Base-by-base conservation (phyloP, 1,284 basidiomycete genomes). In the Athelia sp. region DNA sequence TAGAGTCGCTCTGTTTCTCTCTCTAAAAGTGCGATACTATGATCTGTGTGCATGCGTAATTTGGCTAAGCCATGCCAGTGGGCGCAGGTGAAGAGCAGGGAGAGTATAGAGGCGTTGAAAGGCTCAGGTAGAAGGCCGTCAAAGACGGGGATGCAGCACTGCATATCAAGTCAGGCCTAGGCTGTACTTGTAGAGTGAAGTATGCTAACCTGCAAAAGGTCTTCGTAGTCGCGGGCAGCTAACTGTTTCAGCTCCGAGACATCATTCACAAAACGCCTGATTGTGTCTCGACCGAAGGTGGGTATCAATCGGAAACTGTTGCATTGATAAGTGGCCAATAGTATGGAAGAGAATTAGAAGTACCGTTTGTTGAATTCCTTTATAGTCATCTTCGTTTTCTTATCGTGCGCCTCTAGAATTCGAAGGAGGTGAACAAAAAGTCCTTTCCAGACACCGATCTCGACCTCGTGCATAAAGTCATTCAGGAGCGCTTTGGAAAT, bases 31-130 rank as follows among this genome's bases (percentile, higher is more conserved):
- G 48, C 14, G 0, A 71, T 50, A 0, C 63, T 67, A 0, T 49
- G 52, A 1, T 63, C 56, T 0, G 63, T 67, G 47, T 72, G 69
- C 1, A 65, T 38, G 0, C 54, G 56, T 3, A 72, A 52, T 47
- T 72, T 72, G 1, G 60, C 62, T 8, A 64, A 54, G 2, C 53
- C 56, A 52, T 69, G 71, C 70, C 68, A 73, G 1, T 53, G 50
- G 0, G 57, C 54, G 0, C 69, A 35, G 4, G 52, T 45, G 21
- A 58, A 68, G 1, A 71, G 50, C 0, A 70, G 53, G 3, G 56
- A 48, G 3, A 62, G 51, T 2, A 70, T 50, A 1, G 59, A 22
- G 0, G 31, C 22, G 29, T 72, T 62, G 42, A 61, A 55, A 1
- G 55, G 56, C 2, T 54, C 49, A 0, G 57, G 57, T 6, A 73